Evolutionary conservation across 1,284 basidiomycete genomes (phyloP), one percentile per base, ranked within the genome.

Genomic region (Calocybe gambosa): DNA sequence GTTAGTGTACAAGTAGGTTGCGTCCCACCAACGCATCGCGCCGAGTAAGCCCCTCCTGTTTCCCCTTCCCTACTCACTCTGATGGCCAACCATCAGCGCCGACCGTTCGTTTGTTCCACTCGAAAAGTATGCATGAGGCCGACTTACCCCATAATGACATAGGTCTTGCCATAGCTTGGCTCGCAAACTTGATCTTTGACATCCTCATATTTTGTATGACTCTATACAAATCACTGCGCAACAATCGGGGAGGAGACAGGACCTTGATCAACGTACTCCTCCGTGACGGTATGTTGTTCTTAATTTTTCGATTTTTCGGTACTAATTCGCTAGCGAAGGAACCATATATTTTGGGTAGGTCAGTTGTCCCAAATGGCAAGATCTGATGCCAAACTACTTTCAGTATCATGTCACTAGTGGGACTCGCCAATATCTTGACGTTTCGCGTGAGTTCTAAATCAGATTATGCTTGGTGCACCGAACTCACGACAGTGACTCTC

Each of bases 341-440:
- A 55, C 56, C 19, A 55, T 63, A 15, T 64, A 64, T 42, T 64
- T 64, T 47, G 60, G 55, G 62, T 62, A 36, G 59, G 25, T 25
- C 13, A 7, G 23, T 20, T 26, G 2, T 21, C 13, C n/a, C 15
- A 15, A 34, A 5, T 10, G 35, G n/a, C 36, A 21, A 16, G 36
- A 36, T 16, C 6, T 9, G 2, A 10, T 19, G 36, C 36, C n/a
- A 18, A 25, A 9, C 7, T 12, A n/a, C 2, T 41, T 46, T 1
- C 16, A 64, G 62, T 16, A 55, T 58, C 20, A 63, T 63, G 58
- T 52, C 55, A 26, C 20, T 51, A 9, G 46, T 53, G 12, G 49
- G 49, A 19, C 45, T 57, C 9, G 46, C 50, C 3, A 60, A 61
- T 19, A 58, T 63, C 1, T 18, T 59, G 8, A 50, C 61, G 18